Evolutionary conservation across 2,329 filamentous ascomycete species (phyloP).

Genomic region (Metarhizium robertsii): DNA sequence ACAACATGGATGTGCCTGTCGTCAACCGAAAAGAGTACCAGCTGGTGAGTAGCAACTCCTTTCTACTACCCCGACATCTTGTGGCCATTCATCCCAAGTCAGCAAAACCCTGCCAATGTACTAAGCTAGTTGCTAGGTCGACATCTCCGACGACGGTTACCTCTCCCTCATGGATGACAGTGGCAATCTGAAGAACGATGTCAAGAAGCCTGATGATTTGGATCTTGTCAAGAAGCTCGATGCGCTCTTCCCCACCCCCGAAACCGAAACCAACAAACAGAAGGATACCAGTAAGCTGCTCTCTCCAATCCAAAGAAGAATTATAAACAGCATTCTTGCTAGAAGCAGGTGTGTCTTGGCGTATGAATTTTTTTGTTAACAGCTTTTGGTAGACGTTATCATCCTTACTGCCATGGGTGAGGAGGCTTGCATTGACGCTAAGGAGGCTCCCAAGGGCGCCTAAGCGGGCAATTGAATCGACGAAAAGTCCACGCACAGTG

Average conservation of each 20-base stretch:
- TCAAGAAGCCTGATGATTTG: constrained; percentile 74
- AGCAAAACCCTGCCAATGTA: constrained; percentile 5
- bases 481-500: constrained; percentile 13
- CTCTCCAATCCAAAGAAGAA: neutral
- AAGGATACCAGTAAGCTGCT: constrained; percentile 81
- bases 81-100: neutral
- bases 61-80: neutral
- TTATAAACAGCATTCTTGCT: too few relatives aligned
- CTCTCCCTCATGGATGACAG: constrained; percentile 86
- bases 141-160: constrained; percentile 90
- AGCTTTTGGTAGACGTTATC: constrained; percentile 62
- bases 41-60: constrained; percentile 60
- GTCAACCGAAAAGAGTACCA: constrained; percentile 86
- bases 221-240: constrained; percentile 82
- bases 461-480: constrained; percentile 19
- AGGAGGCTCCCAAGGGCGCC: constrained; percentile 78
- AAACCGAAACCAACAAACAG: constrained; percentile 41
- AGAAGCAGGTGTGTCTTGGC: neutral
- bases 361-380: neutral
- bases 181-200: constrained; percentile 86
- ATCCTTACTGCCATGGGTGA: constrained; percentile 95
- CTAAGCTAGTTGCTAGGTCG: constrained; percentile 50
- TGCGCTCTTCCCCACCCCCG: constrained; percentile 57
- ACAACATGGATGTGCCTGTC: constrained; percentile 96
- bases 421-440: constrained; percentile 83